Base-by-base conservation (phyloP, 2,329 filamentous ascomycete genomes). In the Neofusicoccum sp. region DNA sequence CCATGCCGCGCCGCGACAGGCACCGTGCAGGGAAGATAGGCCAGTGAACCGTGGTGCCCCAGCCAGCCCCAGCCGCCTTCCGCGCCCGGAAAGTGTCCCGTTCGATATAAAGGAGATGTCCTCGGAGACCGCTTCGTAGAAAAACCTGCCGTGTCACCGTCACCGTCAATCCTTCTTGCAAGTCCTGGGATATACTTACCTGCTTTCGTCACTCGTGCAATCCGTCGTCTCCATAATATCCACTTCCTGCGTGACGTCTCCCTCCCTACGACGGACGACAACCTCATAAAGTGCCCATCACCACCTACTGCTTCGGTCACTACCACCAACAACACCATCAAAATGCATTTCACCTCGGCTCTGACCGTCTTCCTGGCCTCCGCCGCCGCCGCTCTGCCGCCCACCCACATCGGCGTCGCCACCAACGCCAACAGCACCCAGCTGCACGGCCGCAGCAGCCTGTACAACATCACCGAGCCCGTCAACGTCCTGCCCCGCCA, bases 51-150 rank as follows among this genome's bases (percentile, higher is more conserved):
- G 22, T 58, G 41, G 54, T 58, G 54, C 50, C 50, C 50, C 50
- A 56, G 52, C 52, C 49, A 29, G 54, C 54, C 54, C 33, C 54
- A 31, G 33, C 54, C 39, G 54, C 52, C 52, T 39, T 56, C 52
- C 52, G 52, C 39, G 37, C 52, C 39, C 52, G 52, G 39, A 56
- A 9, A 54, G 31, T 22, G 12, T 16, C 9, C 50, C 28, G 12
- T 34, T 41, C 45, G 41, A 28, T 58, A 58, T 58, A 58, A 58
- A 58, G 54, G 54, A 58, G 54, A 45, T 37, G 34, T 29, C 29
- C 22, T 33, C 52, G 50, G 52, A 45, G 8, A 3, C 54, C 45
- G 41, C 4, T 31, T 16, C 22, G 22, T 22, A 22, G 22, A 22
- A 22, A 22, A 22, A 22, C 28, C 29, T 33, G 22, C 28, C 45